Conservation (phyloP, 768 basidiomycete species). For the Podaxis rugospora region DNA sequence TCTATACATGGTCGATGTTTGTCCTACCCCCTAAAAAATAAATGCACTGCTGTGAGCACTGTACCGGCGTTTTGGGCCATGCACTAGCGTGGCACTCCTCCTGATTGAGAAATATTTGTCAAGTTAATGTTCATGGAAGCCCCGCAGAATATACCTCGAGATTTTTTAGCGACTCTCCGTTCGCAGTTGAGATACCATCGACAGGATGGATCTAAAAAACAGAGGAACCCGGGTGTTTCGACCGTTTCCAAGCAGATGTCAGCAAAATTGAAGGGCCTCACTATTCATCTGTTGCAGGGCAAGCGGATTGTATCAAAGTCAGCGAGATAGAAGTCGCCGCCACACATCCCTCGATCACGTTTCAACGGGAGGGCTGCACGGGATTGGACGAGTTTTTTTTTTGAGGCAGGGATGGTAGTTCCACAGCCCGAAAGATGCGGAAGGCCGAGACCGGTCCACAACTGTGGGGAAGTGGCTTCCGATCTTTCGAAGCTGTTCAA, state of each 20-base stretch:
- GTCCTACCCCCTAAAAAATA: background rate
- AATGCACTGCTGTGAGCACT: background rate
- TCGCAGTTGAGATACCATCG: background rate
- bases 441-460: background rate
- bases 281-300: background rate
- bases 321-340: background rate
- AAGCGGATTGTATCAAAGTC: background rate
- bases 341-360: background rate
- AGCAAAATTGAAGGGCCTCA: background rate
- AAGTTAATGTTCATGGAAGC: background rate
- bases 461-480: background rate
- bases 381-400: background rate
- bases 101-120: background rate
- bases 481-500: conserved; percentile 2
- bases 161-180: background rate
- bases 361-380: background rate
- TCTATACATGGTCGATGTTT: background rate
- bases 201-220: background rate
- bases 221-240: background rate
- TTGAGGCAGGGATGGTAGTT: background rate
- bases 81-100: background rate
- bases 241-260: background rate
- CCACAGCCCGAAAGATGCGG: conserved; percentile 3
- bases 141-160: background rate
- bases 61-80: background rate